Evolutionary conservation across 441 rosid genomes (phyloP).

Genomic region (Adansonia grandidieri): DNA sequence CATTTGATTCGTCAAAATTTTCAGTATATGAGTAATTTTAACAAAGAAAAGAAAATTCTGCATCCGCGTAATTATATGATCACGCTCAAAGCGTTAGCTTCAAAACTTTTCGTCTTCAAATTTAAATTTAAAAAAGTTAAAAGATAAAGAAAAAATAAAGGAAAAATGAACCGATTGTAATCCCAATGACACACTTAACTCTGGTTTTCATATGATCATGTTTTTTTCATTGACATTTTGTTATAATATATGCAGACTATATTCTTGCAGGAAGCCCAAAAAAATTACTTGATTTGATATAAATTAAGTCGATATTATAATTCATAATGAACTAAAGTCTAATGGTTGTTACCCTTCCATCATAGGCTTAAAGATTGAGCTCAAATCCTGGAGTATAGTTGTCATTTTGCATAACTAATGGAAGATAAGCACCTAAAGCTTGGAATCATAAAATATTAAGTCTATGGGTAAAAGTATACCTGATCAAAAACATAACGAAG

Average conservation of each 20-base stretch:
- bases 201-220: background rate
- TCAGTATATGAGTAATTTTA: no score
- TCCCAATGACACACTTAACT: background rate
- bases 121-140: no score
- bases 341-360: no score
- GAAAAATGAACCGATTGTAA: background rate
- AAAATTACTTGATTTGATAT: background rate
- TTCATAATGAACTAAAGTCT: no score
- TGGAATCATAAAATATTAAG: background rate
- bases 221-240: background rate
- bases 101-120: background rate
- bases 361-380: no score
- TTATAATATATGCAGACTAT: background rate
- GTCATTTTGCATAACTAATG: background rate
- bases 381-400: no score
- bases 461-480: constrained; percentile 28
- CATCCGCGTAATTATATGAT: background rate
- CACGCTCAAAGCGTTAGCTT: no score
- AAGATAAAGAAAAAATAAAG: background rate
- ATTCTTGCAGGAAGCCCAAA: background rate
- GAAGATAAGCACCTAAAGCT: background rate
- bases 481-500: constrained; percentile 44
- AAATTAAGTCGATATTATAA: background rate
- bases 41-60: no score
- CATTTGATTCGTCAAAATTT: background rate